Conservation (phyloP, 306 rosid species). For the apple (Malus domestica) region DNA sequence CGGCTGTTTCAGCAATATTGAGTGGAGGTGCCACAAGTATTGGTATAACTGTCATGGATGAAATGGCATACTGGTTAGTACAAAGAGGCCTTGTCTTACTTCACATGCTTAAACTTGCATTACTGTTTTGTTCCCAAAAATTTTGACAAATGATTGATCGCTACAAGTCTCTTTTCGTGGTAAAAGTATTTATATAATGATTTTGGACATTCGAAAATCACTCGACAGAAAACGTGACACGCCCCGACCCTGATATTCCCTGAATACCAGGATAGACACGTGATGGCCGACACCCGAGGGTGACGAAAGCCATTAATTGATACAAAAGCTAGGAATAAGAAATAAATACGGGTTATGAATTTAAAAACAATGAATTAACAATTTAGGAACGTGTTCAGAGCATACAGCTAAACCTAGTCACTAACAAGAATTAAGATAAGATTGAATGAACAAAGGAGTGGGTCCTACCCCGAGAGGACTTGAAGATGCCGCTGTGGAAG, state of each 20-base stretch:
- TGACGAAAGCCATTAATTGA: too few species aligned
- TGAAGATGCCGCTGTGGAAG: too few species aligned
- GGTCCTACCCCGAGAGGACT: too few species aligned
- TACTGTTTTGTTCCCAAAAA: neutral
- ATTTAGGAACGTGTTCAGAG: too few species aligned
- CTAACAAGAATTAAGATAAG: too few species aligned
- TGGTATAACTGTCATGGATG: constrained; percentile 91
- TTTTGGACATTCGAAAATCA: neutral
- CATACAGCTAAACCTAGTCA: too few species aligned
- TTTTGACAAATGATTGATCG: neutral
- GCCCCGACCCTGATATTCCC: neutral
- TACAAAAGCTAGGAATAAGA: too few species aligned
- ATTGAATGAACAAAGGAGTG: too few species aligned
- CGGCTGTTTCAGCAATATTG: constrained; percentile 49
- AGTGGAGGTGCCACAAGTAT: constrained; percentile 73
- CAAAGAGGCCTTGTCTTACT: neutral
- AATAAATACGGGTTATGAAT: too few species aligned
- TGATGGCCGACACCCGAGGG: too few species aligned
- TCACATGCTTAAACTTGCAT: neutral
- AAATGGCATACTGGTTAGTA: constrained; percentile 84
- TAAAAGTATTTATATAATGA: neutral
- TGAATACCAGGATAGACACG: too few species aligned
- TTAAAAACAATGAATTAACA: too few species aligned
- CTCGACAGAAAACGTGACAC: constrained; percentile 26
- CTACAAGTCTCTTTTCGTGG: neutral